Base-by-base conservation (phyloP, 257 asterid genomes). In the Solanum habrochaites region DNA sequence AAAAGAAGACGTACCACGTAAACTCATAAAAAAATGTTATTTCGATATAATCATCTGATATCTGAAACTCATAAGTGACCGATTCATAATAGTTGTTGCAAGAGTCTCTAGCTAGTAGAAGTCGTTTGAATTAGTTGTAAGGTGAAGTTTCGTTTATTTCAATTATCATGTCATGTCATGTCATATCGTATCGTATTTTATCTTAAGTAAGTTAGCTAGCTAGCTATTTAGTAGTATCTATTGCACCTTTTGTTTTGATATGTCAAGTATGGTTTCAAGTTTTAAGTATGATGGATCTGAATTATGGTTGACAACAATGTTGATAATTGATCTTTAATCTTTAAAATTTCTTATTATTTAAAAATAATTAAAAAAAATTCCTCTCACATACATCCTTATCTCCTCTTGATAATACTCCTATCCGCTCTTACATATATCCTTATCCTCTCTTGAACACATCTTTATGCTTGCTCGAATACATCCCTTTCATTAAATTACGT, bases 1-100 rank as follows among this genome's bases (percentile, higher is more conserved):
- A 92, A 93, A 80, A 88, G 91, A 88, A 90, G 90, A 75, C 90
- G 92, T 45, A 47, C 86, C 3, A 39, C 83, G 69, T 81, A 49
- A 81, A 81, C 27, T 35, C n/a, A 31, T 16, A 4, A 37, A 4
- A 37, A 21, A 37, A 11, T 5, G 5, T 37, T 21, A 3, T 18
- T 73, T 20, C 18, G 21, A 1, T 37, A 73, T n/a, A n/a, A n/a
- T 73, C 81, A 73, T 73, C 15, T 11, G 11, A 6, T 73, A 73
- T 37, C 49, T 37, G 52, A 37, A 37, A 73, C 18, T 37, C 11
- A 37, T 5, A 18, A 9, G 31, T 64, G 16, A 7, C 7, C 7
- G 27, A 32, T 71, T 71, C 11, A 70, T 18, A 8, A 18, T 3
- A 10, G 31, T 37, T 23, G 9, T 70, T 23, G 25, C 29, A n/a